A percentile compares a stretch with the other conserved stretches of the same genome.
Conservation (phyloP, 2,329 filamentous ascomycete genomes). For the Coleophoma eucalyptorum region DNA sequence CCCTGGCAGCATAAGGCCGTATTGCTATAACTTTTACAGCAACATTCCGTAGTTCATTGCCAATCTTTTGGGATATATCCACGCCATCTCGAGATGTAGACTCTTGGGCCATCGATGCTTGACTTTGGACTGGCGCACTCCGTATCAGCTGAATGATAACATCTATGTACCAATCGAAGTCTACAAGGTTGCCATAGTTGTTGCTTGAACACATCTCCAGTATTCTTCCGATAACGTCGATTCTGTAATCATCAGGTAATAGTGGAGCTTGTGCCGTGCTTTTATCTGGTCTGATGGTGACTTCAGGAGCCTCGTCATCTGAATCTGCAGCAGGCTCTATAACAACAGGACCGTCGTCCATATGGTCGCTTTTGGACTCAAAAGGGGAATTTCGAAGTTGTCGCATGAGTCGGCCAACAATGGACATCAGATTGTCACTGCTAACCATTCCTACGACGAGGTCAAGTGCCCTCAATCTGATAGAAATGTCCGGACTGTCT, state of each 20-base stretch:
- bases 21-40: conserved; percentile 88
- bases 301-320: conserved; percentile 53
- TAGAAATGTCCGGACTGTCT: conserved; percentile 93
- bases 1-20: conserved; percentile 73
- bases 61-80: conserved; percentile 66
- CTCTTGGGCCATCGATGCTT: conserved; percentile 18
- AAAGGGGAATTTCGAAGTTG: conserved; percentile 71
- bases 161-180: conserved; percentile 98
- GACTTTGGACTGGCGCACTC: conserved; percentile 52
- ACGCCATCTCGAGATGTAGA: conserved; percentile 15
- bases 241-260: conserved; percentile 81
- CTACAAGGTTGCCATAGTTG: conserved; percentile 79
- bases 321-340: conserved; percentile 37
- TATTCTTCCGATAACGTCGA: conserved; percentile 78
- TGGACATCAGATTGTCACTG: conserved; percentile 75
- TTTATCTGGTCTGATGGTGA: conserved; percentile 44
- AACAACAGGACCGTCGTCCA: conserved; percentile 38
- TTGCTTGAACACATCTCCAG: conserved; percentile 85
- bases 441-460: conserved; percentile 93
- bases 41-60: conserved; percentile 82
- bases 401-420: conserved; percentile 82
- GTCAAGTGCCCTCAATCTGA: conserved; percentile 87
- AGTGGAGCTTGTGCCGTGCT: conserved; percentile 49
- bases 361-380: conserved; percentile 37
- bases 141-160: conserved; percentile 82